Conservation (phyloP, 305 asterid genomes). For the Fraxinus greggii region DNA sequence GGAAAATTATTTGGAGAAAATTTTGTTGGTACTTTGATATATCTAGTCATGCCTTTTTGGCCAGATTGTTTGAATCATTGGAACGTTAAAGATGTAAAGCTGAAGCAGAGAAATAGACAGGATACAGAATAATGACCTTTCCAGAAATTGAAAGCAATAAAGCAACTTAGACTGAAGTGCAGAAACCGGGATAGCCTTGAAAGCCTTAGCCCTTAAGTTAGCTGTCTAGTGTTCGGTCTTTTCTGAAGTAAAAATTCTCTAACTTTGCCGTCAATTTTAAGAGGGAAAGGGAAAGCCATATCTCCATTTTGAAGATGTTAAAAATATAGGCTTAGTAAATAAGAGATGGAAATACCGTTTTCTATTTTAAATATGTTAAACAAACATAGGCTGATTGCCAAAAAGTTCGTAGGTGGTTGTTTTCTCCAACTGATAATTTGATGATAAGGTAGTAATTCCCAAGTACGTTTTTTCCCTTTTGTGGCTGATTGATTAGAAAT, state of each 20-base stretch:
- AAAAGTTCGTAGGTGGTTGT: background rate
- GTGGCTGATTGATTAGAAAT: background rate
- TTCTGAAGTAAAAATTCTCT: conserved; percentile 1
- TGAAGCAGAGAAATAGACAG: background rate
- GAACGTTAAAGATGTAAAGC: background rate
- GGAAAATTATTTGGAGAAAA: conserved; percentile 9
- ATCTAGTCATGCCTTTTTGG: background rate
- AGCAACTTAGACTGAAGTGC: background rate
- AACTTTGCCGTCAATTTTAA: background rate
- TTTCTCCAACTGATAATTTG: background rate
- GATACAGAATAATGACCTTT: background rate
- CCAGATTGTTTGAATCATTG: background rate
- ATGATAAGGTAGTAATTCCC: background rate
- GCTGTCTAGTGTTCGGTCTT: background rate
- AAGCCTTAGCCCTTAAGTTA: background rate
- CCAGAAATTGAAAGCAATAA: background rate
- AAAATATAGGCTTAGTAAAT: background rate
- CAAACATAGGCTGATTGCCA: background rate
- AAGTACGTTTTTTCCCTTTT: background rate
- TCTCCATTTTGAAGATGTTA: background rate
- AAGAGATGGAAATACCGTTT: background rate
- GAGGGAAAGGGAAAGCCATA: background rate
- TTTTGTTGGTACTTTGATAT: conserved; percentile 5
- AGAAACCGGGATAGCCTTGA: background rate
- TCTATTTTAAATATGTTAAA: background rate